Evolutionary conservation across 2,329 filamentous ascomycete species (phyloP), one percentile per base, ranked within the genome.

Genomic region (Pseudogymnoascus sp.): DNA sequence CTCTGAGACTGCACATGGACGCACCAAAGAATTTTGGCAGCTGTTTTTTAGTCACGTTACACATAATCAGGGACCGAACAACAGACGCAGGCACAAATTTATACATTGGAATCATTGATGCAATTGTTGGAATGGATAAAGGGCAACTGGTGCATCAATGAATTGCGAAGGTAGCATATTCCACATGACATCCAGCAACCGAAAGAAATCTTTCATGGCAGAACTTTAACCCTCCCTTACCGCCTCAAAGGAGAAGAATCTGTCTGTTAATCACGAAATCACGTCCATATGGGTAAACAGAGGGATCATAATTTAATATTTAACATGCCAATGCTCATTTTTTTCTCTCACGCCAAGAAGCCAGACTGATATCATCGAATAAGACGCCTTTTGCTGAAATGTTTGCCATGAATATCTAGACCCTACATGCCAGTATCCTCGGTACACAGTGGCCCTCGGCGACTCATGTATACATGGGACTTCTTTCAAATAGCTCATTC

Each of bases 381-480:
- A 54, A 32, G 47, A 54, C 47, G 47, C 47, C 47, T 54, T 54
- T 50, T 54, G 47, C 47, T 32, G 47, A 54, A 54, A 54, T 54
- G 47, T 58, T n/a, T 58, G 57, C 57, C 57, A 58, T 58, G 57
- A 58, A 58, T 58, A 58, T 58, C 57, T 58, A 58, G 37, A 39
- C 47, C 47, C 47, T 54, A 54, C 47, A 54, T 54, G 47, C 47
- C 5, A 16, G n/a, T 6, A 54, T 54, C 47, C 43, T 54, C 47
- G 28, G 47, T 54, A 54, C 47, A 54, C 28, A 18, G 47, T 54
- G 25, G 47, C 28, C 47, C 47, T 32, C 32, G 47, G 25, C 25
- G 28, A 54, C 47, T 18, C 25, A 54, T 54, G 43, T 38, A 58
- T 38, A 58, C 18, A 58, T 58, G 32, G 57, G 25, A 18, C 57